phyloP scores from a whole-genome alignment of 2,329 filamentous ascomycete species.

The Scolecobasidium constrictum region DNA sequence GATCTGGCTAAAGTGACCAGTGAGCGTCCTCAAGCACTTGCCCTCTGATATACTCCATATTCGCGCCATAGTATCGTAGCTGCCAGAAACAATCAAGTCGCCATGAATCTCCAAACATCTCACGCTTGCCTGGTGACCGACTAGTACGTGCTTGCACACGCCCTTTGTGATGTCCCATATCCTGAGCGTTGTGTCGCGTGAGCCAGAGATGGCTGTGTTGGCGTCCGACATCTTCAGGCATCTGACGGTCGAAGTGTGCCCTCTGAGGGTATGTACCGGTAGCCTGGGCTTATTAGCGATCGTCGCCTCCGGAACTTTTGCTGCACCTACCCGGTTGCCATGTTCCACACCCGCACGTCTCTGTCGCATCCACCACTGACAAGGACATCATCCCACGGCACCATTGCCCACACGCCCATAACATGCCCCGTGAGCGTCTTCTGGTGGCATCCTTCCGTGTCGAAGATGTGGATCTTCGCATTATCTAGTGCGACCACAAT shows the following conservation, averaged over 20 bases:
- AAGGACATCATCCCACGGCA: constrained; percentile 89
- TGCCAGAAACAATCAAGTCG: constrained; percentile 93
- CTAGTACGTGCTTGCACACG: constrained; percentile 79
- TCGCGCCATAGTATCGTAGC: constrained; percentile 92
- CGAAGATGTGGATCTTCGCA: constrained; percentile 96
- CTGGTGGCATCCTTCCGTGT: constrained; percentile 78
- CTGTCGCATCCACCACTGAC: constrained; percentile 95
- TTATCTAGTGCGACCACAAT: constrained; percentile 97
- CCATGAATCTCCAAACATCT: constrained; percentile 92
- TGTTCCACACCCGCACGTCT: constrained; percentile 94
- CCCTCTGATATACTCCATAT: constrained; percentile 98
- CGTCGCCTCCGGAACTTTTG: not conserved
- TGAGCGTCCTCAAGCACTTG: constrained; percentile 77
- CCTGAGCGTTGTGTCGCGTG: constrained; percentile 83
- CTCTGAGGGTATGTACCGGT: constrained; percentile 69
- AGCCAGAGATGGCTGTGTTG: constrained; percentile 91
- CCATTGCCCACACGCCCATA: constrained; percentile 99
- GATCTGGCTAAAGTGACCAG: constrained; percentile 96
- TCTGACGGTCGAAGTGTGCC: constrained; percentile 91
- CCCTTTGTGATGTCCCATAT: constrained; percentile 92
- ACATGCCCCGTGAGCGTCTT: constrained; percentile 89
- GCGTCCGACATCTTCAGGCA: constrained; percentile 96
- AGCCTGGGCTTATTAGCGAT: constrained; percentile 32
- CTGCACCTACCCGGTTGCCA: constrained; percentile 68
- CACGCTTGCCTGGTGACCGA: constrained; percentile 92